phyloP scores from a whole-genome alignment of 345 rosid genomes.

The Isatis tinctoria region DNA sequence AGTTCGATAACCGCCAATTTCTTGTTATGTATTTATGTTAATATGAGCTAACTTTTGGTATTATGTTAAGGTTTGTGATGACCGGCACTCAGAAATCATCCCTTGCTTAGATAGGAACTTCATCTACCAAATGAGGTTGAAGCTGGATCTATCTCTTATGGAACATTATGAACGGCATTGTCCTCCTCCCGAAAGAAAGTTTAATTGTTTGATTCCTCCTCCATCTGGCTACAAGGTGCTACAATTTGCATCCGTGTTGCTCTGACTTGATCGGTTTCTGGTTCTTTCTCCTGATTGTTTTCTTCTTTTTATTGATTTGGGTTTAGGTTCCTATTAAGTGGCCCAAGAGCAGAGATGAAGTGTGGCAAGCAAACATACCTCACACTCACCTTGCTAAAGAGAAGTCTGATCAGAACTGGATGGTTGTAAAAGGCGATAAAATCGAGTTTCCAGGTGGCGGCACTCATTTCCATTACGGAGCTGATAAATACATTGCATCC shows the following conservation, averaged over 20 bases:
- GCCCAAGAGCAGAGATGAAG: conserved; percentile 99
- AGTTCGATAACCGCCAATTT: background rate
- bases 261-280: background rate
- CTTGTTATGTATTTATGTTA: background rate
- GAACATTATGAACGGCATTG: conserved; percentile 99
- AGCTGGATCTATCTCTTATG: conserved; percentile 91
- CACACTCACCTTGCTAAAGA: conserved; percentile 98
- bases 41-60: conserved; percentile 11
- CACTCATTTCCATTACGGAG: conserved; percentile 98
- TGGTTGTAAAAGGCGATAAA: conserved; percentile 97
- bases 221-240: conserved; percentile 90
- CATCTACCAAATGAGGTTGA: conserved; percentile 91
- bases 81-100: conserved; percentile 88
- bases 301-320: background rate
- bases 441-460: conserved; percentile 98
- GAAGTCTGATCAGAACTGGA: conserved; percentile 99
- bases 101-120: conserved; percentile 93
- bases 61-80: conserved; percentile 81
- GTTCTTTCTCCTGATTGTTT: background rate
- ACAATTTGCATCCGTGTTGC: background rate
- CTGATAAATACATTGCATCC: conserved; percentile 91
- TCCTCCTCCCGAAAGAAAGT: conserved; percentile 89
- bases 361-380: conserved; percentile 98
- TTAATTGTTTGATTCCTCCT: conserved; percentile 97
- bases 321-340: conserved; percentile 91